These are phyloP conservation scores for Mrakia frigida DNA, from an alignment of 768 basidiomycete genomes.

Conservation along the genomic window DNA sequence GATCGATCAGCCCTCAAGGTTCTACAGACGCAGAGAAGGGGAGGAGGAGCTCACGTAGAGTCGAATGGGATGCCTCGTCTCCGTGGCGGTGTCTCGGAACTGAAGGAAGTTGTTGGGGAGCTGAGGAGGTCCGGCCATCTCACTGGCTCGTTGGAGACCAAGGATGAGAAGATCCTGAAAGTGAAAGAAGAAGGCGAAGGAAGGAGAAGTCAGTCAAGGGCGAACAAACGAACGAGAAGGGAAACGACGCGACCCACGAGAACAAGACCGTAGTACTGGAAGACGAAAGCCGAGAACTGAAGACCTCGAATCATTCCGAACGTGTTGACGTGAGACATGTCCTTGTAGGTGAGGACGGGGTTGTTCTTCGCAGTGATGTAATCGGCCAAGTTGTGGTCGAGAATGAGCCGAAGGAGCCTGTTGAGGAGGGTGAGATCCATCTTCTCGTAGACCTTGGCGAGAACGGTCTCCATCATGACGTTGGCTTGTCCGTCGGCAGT, in stretches of 20 bases:
- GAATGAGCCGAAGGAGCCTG: slow-evolving; percentile 86
- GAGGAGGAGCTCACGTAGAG: slow-evolving; percentile 54
- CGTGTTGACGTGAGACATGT: slow-evolving; percentile 58
- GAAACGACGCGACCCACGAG: slow-evolving; percentile 4
- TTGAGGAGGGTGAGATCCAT: slow-evolving; percentile 94
- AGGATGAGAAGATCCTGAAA: slow-evolving; percentile 89
- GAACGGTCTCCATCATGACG: slow-evolving; percentile 97
- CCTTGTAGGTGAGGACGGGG: slow-evolving; percentile 36
- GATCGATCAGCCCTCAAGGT: not conserved
- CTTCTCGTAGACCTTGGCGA: slow-evolving; percentile 98
- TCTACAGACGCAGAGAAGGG: no score
- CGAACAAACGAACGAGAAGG: not conserved
- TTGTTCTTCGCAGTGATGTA: slow-evolving; percentile 99
- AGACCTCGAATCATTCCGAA: slow-evolving; percentile 95
- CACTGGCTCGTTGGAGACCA: slow-evolving; percentile 94
- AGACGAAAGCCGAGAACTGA: slow-evolving; percentile 97
- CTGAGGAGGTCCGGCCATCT: slow-evolving; percentile 97
- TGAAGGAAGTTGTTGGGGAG: slow-evolving; percentile 98
- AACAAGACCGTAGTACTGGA: slow-evolving; percentile 63
- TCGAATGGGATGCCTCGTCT: slow-evolving; percentile 95
- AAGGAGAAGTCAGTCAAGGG: not conserved
- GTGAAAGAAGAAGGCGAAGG: slow-evolving; percentile 32
- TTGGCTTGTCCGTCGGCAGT: slow-evolving; percentile 96
- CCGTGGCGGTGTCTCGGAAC: slow-evolving; percentile 88
- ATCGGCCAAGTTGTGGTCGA: slow-evolving; percentile 97